Percentiles rank a stretch among this genome's conserved stretches.
Evolutionary conservation across 306 rosid species (phyloP).

Genomic region (Lathyrus oleraceus): DNA sequence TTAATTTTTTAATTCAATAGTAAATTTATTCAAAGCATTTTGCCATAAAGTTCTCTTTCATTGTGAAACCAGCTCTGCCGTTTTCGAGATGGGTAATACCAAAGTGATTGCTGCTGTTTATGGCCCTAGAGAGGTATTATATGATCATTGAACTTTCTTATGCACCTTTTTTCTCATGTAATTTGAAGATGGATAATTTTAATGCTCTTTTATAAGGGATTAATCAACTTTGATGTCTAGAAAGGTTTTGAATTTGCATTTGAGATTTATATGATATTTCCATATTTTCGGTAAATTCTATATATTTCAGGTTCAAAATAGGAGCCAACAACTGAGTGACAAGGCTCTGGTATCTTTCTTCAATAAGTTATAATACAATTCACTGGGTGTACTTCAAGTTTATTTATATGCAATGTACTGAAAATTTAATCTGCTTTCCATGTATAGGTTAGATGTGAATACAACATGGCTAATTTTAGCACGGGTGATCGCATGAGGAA

Average conservation of each 20-base stretch:
- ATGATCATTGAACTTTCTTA: background rate
- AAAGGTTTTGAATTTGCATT: constrained; percentile 1
- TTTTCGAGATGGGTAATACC: constrained; percentile 94
- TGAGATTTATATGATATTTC: constrained; percentile 8
- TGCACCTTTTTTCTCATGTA: background rate
- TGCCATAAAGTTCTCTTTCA: background rate
- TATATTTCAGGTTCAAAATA: constrained; percentile 71
- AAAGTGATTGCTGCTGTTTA: constrained; percentile 91
- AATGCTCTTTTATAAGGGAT: background rate
- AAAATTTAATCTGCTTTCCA: constrained; percentile 3
- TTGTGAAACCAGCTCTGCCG: constrained; percentile 60
- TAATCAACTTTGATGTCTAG: background rate
- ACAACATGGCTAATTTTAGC: constrained; percentile 92
- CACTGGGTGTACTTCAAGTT: background rate
- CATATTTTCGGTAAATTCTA: background rate
- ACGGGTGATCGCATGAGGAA: constrained; percentile 92
- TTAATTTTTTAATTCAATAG: background rate
- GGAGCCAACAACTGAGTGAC: constrained; percentile 68
- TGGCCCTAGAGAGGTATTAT: constrained; percentile 83
- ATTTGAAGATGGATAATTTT: background rate
- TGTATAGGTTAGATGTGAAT: constrained; percentile 79
- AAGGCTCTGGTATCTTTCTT: constrained; percentile 61
- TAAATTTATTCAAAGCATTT: constrained; percentile 20
- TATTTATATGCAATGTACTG: constrained; percentile 8
- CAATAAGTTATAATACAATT: background rate